Evolutionary conservation across 2,329 filamentous ascomycete species (phyloP).

Genomic region (Aspergillus felis): DNA sequence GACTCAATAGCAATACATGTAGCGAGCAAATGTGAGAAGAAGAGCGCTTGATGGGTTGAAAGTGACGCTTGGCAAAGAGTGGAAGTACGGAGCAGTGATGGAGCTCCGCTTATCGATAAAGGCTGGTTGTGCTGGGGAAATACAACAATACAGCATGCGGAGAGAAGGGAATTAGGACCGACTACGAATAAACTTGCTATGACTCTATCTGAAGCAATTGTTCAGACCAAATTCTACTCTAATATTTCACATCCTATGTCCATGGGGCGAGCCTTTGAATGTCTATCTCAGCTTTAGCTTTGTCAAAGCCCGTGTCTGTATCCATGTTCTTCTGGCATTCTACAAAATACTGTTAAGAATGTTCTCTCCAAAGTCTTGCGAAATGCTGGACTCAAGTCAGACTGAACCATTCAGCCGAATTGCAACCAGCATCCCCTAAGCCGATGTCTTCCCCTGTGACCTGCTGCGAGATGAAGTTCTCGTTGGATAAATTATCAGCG

Average conservation of each 20-base stretch:
- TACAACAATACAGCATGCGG: too few species aligned
- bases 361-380: neutral
- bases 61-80: neutral
- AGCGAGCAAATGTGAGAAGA: neutral
- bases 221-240: neutral
- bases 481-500: neutral
- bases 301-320: too few species aligned
- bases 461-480: neutral
- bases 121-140: neutral
- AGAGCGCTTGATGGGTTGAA: neutral
- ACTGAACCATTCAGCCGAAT: neutral
- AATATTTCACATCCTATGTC: neutral
- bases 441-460: neutral
- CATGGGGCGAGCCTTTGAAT: neutral
- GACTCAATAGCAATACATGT: too few species aligned
- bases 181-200: too few species aligned
- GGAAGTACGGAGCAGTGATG: neutral
- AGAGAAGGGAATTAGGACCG: too few species aligned
- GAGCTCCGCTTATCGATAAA: conserved; percentile 26
- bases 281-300: too few species aligned
- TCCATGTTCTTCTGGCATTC: neutral
- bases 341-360: neutral
- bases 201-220: neutral
- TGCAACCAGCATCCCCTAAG: neutral
- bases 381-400: neutral